phyloP scores from a whole-genome alignment of 1,284 basidiomycete genomes.

The Farysia itapuensis region DNA sequence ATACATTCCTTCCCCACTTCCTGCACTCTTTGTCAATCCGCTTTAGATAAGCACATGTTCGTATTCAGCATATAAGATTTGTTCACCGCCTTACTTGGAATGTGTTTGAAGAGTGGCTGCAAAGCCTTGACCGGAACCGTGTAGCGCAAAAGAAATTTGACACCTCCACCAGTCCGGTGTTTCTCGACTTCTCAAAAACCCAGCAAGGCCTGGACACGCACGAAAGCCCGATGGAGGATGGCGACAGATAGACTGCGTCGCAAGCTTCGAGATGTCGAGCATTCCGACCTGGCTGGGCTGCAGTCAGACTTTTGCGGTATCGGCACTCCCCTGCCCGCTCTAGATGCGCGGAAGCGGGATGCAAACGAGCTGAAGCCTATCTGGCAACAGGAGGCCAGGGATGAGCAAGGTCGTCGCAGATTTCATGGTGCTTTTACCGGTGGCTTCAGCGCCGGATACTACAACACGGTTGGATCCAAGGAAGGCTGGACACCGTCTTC shows the following conservation, averaged over 20 bases:
- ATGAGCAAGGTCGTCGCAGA: slow-evolving; percentile 87
- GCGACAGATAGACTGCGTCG: slow-evolving; percentile 65
- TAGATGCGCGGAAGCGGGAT: slow-evolving; percentile 80
- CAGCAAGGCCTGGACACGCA: too few species aligned
- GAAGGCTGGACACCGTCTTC: slow-evolving; percentile 94
- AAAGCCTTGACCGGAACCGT: too few species aligned
- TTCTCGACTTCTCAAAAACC: too few species aligned
- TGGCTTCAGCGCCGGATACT: slow-evolving; percentile 95
- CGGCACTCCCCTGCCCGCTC: slow-evolving; percentile 84
- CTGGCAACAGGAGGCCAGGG: slow-evolving; percentile 95
- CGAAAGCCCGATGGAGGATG: too few species aligned
- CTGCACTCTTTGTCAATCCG: too few species aligned
- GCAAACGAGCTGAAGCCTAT: slow-evolving; percentile 88
- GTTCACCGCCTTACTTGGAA: too few species aligned
- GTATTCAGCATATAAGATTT: too few species aligned
- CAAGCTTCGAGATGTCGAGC: slow-evolving; percentile 75
- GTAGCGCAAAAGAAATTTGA: too few species aligned
- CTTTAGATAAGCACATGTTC: too few species aligned
- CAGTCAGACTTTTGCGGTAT: slow-evolving; percentile 90
- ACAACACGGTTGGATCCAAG: slow-evolving; percentile 91
- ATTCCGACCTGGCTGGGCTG: slow-evolving; percentile 72
- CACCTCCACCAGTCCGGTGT: too few species aligned
- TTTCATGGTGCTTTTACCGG: slow-evolving; percentile 98
- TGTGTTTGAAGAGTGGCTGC: neutral
- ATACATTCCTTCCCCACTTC: too few species aligned